Evolutionary conservation across 192 early-diverging fungal genomes (phyloP), one percentile per base, ranked within the genome.

Genomic region (Coemansia sp.): DNA sequence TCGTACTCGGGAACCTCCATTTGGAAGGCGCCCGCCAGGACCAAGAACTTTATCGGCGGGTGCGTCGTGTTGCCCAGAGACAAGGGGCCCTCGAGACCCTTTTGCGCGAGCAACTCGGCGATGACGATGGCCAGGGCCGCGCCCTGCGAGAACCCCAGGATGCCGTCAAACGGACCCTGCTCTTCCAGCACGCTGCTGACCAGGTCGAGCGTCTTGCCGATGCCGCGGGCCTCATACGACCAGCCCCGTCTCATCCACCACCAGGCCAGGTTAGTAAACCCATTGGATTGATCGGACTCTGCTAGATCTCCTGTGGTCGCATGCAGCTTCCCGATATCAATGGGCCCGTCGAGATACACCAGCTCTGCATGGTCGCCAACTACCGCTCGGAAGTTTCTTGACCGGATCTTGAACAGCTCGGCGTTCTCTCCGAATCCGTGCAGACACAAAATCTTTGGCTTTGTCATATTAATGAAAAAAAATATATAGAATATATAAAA

Each of bases 121-220:
- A 76, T 53, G 46, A 76, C 14, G 2, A 61, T 45, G 0, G 62
- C 66, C 28, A 76, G 31, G 6, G 55, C n/a, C 8, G 59, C 73
- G 48, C 73, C 73, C 41, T 76, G 73, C 58, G 73, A 76, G 47
- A 76, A 76, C 18, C 66, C 73, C 30, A 76, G 40, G 28, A 76
- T 69, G 11, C 73, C 73, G 48, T 69, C 63, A 31, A 76, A 76
- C 17, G 73, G 73, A 7, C 73, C 73, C 39, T 76, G 66, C 66
- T 69, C 66, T 9, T 64, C 53, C 14, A 76, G 62, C 5, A 66
- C 23, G 2, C 48, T 45, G 50, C 57, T 56, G 2, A 76, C 38
- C 12, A 55, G 12, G 7, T 38, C 41, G 7, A 76, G 34, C 15
- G 57, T 50, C 36, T 69, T 49, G 26, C 58, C 60, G 5, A 69